Evolutionary conservation across 345 rosid species (phyloP).

Genomic region (Mangifera indica): DNA sequence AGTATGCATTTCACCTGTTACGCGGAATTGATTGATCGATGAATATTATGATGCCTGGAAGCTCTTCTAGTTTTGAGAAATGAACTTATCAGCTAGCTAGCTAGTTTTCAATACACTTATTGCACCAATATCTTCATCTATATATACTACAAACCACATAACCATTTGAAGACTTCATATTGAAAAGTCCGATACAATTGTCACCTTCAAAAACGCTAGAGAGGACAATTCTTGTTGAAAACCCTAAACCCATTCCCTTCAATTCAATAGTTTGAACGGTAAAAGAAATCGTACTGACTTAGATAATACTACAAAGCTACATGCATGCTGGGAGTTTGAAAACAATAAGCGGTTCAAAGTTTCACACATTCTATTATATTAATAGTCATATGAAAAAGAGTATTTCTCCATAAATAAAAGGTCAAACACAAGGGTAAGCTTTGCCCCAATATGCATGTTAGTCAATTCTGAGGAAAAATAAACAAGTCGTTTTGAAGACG

Average conservation of each 20-base stretch:
- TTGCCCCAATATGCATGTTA: no score
- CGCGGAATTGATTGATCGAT: no score
- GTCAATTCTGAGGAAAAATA: no score
- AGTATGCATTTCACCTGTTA: no score
- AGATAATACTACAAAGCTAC: background rate
- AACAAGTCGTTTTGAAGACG: no score
- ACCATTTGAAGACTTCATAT: background rate
- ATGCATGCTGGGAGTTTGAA: background rate
- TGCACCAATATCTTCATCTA: background rate
- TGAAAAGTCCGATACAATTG: background rate
- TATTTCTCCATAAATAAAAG: no score
- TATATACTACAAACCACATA: background rate
- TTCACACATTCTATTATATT: no score
- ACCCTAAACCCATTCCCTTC: background rate
- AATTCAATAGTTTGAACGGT: background rate
- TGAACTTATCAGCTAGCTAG: no score
- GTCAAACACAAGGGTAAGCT: no score
- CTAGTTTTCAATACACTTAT: background rate
- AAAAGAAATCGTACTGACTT: background rate
- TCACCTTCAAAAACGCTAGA: slow-evolving; percentile 9
- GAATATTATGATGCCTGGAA: background rate
- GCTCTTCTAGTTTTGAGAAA: background rate
- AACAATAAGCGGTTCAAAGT: background rate
- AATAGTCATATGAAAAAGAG: no score
- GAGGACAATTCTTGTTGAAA: no score